phyloP scores from a whole-genome alignment of 1,284 basidiomycete genomes.

The Waitea zeae region DNA sequence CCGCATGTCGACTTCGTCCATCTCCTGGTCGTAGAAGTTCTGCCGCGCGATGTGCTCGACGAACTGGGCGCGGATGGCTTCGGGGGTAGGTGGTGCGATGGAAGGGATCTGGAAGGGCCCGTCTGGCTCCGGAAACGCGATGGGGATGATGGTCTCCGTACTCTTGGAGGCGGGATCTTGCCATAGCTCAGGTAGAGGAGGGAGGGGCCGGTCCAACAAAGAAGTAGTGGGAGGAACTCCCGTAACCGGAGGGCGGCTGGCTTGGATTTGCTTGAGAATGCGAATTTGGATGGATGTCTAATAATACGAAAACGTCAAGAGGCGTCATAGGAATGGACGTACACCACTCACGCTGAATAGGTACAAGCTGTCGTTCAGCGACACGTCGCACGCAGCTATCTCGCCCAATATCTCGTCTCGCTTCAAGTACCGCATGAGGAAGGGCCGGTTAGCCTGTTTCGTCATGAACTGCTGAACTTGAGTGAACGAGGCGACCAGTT shows the following conservation, averaged over 20 bases:
- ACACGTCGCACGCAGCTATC: conserved; percentile 33
- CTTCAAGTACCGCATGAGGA: conserved; percentile 64
- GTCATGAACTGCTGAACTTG: conserved; percentile 33
- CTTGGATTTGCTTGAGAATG: conserved; percentile 36
- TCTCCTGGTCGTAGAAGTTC: conserved; percentile 31
- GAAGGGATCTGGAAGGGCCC: conserved; percentile 7
- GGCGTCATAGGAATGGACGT: conserved; percentile 9
- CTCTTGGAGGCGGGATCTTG: too few relatives aligned
- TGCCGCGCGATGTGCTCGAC: conserved; percentile 18
- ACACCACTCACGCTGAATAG: conserved; percentile 48
- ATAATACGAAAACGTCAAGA: conserved; percentile 4
- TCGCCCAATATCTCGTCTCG: conserved; percentile 49
- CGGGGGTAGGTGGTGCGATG: neutral
- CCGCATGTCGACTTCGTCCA: conserved; percentile 39
- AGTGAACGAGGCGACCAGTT: conserved; percentile 32
- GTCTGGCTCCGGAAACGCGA: neutral
- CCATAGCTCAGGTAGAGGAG: too few relatives aligned
- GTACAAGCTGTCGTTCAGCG: conserved; percentile 33
- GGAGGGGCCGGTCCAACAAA: too few relatives aligned
- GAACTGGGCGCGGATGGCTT: conserved; percentile 5
- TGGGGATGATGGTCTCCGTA: neutral
- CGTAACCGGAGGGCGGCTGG: conserved; percentile 11
- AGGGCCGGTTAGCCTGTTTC: conserved; percentile 47
- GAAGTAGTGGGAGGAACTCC: neutral
- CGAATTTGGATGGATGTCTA: conserved; percentile 38